Evolutionary conservation across 768 basidiomycete species (phyloP).

Genomic region (Suillus occidentalis): DNA sequence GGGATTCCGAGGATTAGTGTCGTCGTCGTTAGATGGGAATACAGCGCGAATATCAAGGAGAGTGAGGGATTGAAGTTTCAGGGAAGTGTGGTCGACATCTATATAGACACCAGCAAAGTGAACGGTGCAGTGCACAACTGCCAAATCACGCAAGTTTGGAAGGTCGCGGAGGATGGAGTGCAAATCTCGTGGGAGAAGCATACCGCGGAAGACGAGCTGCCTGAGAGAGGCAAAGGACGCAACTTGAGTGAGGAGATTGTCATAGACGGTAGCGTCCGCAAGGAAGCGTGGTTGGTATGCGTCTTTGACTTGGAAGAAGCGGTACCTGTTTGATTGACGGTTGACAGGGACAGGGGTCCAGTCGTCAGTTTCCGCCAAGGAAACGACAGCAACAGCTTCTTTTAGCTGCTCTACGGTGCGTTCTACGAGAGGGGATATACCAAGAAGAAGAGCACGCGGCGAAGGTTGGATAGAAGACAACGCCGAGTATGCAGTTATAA

Average conservation of each 20-base stretch:
- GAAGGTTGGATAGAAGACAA: constrained; percentile 11
- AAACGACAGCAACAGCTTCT: constrained; percentile 25
- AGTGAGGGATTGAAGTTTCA: constrained; percentile 45
- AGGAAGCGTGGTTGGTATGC: constrained; percentile 27
- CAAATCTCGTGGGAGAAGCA: constrained; percentile 38
- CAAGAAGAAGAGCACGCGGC: constrained; percentile 17
- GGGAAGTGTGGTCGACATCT: constrained; percentile 29
- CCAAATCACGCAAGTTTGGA: constrained; percentile 37
- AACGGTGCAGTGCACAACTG: constrained; percentile 40
- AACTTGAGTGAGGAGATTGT: constrained; percentile 21
- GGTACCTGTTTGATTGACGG: constrained; percentile 11
- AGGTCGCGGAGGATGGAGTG: constrained; percentile 38
- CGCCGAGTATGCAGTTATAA: constrained; percentile 5
- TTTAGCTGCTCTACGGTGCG: constrained; percentile 29
- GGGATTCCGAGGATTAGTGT: background rate
- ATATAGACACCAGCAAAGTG: constrained; percentile 22
- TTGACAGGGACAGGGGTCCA: constrained; percentile 13
- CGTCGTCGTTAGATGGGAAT: constrained; percentile 14
- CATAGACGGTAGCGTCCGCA: constrained; percentile 25
- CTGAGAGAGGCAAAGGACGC: constrained; percentile 34
- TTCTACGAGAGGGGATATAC: constrained; percentile 22
- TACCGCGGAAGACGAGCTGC: constrained; percentile 37
- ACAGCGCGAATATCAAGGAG: constrained; percentile 35
- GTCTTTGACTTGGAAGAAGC: constrained; percentile 6
- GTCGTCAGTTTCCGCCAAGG: constrained; percentile 13